phyloP scores from a whole-genome alignment of 352 stramenopile species.

The Phytopythium mirpurense region DNA sequence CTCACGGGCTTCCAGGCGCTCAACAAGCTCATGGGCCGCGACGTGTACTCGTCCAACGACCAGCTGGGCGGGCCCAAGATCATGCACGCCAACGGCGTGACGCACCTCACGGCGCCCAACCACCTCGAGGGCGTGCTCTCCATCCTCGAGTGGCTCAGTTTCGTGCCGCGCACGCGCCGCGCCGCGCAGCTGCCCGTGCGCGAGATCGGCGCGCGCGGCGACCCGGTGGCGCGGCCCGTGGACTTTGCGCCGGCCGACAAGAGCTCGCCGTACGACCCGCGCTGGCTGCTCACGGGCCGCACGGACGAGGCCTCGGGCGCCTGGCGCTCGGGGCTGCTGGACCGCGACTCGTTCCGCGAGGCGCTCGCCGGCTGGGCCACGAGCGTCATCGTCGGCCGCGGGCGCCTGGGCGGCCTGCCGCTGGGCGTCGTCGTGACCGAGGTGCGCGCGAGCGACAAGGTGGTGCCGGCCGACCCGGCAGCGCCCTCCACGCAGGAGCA shows the following conservation, averaged over 20 bases:
- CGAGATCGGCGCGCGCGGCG: slow-evolving; percentile 62
- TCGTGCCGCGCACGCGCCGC: slow-evolving; percentile 92
- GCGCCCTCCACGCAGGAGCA: slow-evolving; percentile 95
- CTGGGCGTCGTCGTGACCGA: slow-evolving; percentile 99
- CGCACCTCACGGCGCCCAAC: slow-evolving; percentile 95
- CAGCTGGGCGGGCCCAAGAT: slow-evolving; percentile 99
- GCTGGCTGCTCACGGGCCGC: slow-evolving; percentile 88
- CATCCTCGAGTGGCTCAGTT: slow-evolving; percentile 98
- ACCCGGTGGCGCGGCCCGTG: slow-evolving; percentile 87
- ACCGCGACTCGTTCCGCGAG: slow-evolving; percentile 98
- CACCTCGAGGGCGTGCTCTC: slow-evolving; percentile 95
- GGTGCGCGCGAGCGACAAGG: slow-evolving; percentile 95
- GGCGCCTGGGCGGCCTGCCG: slow-evolving; percentile 97
- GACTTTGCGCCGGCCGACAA: slow-evolving; percentile 91
- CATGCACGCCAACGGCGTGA: slow-evolving; percentile 99
- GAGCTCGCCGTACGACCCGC: slow-evolving; percentile 94
- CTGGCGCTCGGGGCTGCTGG: slow-evolving; percentile 95
- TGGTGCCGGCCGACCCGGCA: slow-evolving; percentile 97
- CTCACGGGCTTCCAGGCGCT: slow-evolving; percentile 99
- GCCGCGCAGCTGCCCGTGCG: slow-evolving; percentile 76
- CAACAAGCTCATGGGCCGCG: slow-evolving; percentile 99
- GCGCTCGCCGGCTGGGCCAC: slow-evolving; percentile 98
- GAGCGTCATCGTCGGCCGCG: slow-evolving; percentile 97
- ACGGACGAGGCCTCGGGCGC: slow-evolving; percentile 68
- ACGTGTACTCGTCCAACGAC: slow-evolving; percentile 99